Base-by-base conservation (phyloP, 331 rosid species). In the Erythrophleum ivorense region DNA sequence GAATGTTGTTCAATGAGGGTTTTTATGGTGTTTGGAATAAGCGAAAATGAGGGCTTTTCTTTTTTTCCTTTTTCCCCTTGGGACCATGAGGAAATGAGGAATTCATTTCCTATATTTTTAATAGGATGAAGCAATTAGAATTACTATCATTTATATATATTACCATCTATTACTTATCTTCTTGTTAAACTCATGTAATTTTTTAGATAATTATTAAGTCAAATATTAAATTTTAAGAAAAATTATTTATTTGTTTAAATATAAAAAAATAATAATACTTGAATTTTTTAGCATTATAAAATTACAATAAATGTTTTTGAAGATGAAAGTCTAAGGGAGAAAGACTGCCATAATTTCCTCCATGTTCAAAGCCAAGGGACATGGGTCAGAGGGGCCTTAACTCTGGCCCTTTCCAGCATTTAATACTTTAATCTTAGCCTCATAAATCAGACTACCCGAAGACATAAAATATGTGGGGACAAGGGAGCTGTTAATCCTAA, bases 331-430 rank as follows among this genome's bases (percentile, higher is more conserved):
- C 46, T 45, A 78, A 72, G 75, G 48, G 52, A 77, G 73, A 67
- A 83, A 41, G 85, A 86, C 81, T 82, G 92, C 89, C 98, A 92
- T 91, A 96, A 93, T 93, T 96, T 92, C 88, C 92, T 93, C 95
- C 97, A 91, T 92, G 97, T 92, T 91, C 93, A 80, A 88, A 91
- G 97, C 91, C 78, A 90, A 88, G 94, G 92, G 90, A 87, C 92
- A 93, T 85, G 92, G 87, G 94, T 87, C 88, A 78, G 89, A 84
- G 90, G 89, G 94, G 82, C 84, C 87, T 67, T 45, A 40, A 80
- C 54, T 52, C 19, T 86, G 88, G 87, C 89, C 83, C 85, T 85
- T 86, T 86, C 87, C 69, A 79, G 29, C 87, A 79, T 81, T 89
- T 78, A 88, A 84, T 85, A 82, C 74, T 80, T 73, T 48, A 83